A percentile compares a stretch with the other conserved stretches of the same genome.
These are phyloP conservation scores for Neonectria sp. DNA, from an alignment of 2,329 filamentous ascomycete genomes.

Conservation along the genomic window DNA sequence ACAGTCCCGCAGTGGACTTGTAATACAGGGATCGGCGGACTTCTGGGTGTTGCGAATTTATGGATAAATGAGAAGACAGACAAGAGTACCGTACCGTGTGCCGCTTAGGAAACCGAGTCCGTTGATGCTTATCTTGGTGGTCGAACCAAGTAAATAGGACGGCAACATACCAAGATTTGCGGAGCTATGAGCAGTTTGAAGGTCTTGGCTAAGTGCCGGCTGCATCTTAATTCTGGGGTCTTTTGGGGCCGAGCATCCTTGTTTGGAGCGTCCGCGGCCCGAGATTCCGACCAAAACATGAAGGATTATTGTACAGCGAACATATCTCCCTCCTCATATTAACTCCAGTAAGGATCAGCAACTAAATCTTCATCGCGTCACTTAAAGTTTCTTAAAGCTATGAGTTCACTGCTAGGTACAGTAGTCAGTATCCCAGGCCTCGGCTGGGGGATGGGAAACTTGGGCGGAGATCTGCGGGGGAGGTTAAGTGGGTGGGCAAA, in stretches of 20 bases:
- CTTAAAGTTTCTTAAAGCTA: background rate
- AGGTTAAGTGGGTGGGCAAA: background rate
- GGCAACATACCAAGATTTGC: background rate
- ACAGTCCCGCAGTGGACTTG: background rate
- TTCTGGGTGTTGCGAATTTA: background rate
- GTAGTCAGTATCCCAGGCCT: background rate
- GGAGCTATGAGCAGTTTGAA: background rate
- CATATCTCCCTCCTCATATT: background rate
- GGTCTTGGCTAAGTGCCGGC: background rate
- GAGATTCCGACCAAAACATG: background rate
- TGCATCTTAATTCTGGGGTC: background rate
- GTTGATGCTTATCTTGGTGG: background rate
- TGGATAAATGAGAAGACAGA: background rate
- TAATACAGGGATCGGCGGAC: background rate
- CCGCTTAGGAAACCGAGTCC: background rate
- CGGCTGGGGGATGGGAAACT: background rate
- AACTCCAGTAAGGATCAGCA: background rate
- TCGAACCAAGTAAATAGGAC: background rate
- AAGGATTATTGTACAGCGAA: background rate
- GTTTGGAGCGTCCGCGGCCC: background rate
- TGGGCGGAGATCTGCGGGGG: background rate
- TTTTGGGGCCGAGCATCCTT: background rate
- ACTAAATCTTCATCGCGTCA: background rate
- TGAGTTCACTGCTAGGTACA: background rate
- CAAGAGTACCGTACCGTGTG: background rate